A percentile compares a stretch with the other conserved stretches of the same genome.
phyloP scores from a whole-genome alignment of 768 basidiomycete species.

The Tylopilus felleus region DNA sequence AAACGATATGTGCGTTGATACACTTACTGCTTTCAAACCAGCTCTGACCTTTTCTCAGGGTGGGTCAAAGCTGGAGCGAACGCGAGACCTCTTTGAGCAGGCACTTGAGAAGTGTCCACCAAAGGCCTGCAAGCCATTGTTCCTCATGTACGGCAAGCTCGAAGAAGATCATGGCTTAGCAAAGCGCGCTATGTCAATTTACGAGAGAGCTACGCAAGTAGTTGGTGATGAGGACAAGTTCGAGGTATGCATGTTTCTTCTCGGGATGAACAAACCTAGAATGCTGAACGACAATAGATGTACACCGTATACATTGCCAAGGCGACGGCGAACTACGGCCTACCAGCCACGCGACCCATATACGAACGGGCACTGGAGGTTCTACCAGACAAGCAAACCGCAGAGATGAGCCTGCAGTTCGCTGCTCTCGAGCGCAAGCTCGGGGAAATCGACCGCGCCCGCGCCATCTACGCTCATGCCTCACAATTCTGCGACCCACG shows the following conservation, averaged over 20 bases:
- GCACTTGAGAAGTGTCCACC: conserved; percentile 94
- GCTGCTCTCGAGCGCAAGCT: conserved; percentile 95
- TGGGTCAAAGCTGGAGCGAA: conserved; percentile 89
- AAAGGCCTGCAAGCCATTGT: conserved; percentile 92
- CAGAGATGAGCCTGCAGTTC: conserved; percentile 97
- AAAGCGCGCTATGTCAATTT: conserved; percentile 93
- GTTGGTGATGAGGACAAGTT: conserved; percentile 92
- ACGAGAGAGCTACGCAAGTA: conserved; percentile 85
- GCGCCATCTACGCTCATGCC: conserved; percentile 95
- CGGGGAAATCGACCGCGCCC: conserved; percentile 96
- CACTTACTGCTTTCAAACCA: not conserved
- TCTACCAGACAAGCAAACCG: conserved; percentile 90
- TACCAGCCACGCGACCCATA: conserved; percentile 93
- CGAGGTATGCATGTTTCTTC: conserved; percentile 54
- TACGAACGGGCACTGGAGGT: conserved; percentile 94
- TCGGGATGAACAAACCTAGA: not conserved
- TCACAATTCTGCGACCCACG: conserved; percentile 99
- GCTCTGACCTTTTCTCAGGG: conserved; percentile 47
- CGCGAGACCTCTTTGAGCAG: conserved; percentile 97
- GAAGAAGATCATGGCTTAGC: conserved; percentile 96
- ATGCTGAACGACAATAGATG: conserved; percentile 54
- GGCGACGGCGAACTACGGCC: conserved; percentile 91
- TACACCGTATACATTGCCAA: conserved; percentile 97
- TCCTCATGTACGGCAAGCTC: conserved; percentile 92
- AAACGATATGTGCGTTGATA: conserved; percentile 80